Evolutionary conservation across 2,329 filamentous ascomycete genomes (phyloP).

Genomic region (Phoma sp.): DNA sequence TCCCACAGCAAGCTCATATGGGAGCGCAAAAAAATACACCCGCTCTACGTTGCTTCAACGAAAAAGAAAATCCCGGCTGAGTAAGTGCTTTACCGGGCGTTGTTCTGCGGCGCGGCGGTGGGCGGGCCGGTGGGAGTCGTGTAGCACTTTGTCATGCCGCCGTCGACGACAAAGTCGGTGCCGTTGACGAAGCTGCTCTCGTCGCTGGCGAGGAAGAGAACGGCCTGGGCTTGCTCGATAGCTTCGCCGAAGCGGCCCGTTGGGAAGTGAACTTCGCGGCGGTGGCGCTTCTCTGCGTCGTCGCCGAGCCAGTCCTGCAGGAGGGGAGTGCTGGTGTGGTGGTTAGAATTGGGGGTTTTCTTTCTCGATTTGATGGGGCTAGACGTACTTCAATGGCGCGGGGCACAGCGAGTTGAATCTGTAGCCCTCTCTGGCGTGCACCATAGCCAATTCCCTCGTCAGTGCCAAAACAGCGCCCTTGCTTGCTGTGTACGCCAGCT

Average conservation of each 20-base stretch:
- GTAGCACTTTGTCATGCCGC: conserved; percentile 93
- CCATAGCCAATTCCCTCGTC: conserved; percentile 88
- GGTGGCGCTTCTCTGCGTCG: conserved; percentile 78
- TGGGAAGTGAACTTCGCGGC: conserved; percentile 90
- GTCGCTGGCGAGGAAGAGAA: conserved; percentile 85
- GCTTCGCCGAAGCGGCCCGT: conserved; percentile 88
- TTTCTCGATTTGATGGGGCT: neutral
- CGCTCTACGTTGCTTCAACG: too few species aligned
- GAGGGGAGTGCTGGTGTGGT: conserved; percentile 70
- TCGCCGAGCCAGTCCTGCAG: conserved; percentile 94
- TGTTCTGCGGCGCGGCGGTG: conserved; percentile 60
- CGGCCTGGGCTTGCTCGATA: conserved; percentile 90
- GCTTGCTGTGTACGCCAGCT: conserved; percentile 90
- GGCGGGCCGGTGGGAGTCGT: conserved; percentile 67
- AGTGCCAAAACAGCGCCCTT: conserved; percentile 92
- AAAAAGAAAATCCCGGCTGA: too few species aligned
- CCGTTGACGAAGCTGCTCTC: conserved; percentile 91
- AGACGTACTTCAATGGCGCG: conserved; percentile 78
- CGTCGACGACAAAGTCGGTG: conserved; percentile 92
- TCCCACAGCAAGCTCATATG: too few species aligned
- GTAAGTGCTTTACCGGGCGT: conserved; percentile 36
- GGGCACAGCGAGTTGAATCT: conserved; percentile 92
- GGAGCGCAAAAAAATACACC: too few species aligned
- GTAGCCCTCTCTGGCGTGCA: conserved; percentile 87
- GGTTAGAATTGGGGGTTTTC: neutral